Base-by-base conservation (phyloP, 1,284 basidiomycete genomes). In the Ceratorhiza oryzae-sativae region DNA sequence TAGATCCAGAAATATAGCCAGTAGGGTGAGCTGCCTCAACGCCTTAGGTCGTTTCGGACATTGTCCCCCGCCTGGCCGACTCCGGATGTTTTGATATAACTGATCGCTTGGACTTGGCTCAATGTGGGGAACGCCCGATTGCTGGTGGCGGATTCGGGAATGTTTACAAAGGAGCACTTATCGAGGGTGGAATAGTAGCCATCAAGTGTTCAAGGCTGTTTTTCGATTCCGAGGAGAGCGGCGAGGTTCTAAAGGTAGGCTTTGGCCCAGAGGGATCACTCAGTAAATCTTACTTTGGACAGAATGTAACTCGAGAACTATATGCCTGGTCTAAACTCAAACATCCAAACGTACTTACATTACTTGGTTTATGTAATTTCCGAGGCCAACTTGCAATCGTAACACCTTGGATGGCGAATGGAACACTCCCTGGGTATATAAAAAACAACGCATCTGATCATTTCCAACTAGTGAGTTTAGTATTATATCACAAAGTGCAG, bases 291-390 rank as follows among this genome's bases (percentile, higher is more conserved):
- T 30, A 34, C 5, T 18, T 18, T 4, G 42, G 6, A 30, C 41
- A 67, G 62, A 49, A 51, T 20, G 20, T 51, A 12, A 49, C 62
- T 27, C 62, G 51, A 30, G 62, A 67, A 20, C 5, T 67, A 25
- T 67, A 67, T 55, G 49, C 51, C 2, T 67, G 45, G 62, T 67
- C 62, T 6, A 67, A 42, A 39, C 41, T 49, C 4, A 27, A 53
- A 4, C 62, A 67, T 13, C 48, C 62, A 5, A 53, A 67, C 15
- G 34, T 67, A 12, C 49, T 67, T 12, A 49, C 30, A 13, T 27
- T 67, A 25, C 9, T 39, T 23, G 62, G 62, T 18, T 18, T 67
- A 12, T n/a, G 34, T 4, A 34, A 20, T 25, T 67, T 36, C 34
- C 62, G 49, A 41, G 62, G 45, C 1, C 49, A 41, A 10, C 30